Conservation (phyloP, 257 asterid species). For the Scutellaria minor region DNA sequence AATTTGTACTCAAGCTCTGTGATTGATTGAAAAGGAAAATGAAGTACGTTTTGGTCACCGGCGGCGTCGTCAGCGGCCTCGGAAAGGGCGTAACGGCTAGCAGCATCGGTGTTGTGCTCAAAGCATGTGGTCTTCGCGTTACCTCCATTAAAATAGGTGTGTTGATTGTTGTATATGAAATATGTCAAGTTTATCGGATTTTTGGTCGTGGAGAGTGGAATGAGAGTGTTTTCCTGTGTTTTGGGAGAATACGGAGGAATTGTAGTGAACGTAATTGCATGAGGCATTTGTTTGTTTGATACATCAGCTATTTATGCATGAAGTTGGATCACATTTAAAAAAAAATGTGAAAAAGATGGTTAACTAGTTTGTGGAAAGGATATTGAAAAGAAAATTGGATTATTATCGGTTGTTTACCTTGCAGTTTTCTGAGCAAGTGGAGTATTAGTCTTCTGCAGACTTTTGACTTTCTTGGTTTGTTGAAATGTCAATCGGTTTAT, state of each 20-base stretch:
- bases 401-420: neutral
- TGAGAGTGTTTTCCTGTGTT: neutral
- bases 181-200: conserved; percentile 2
- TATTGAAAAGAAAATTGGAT: neutral
- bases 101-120: conserved; percentile 95
- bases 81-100: conserved; percentile 99
- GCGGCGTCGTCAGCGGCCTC: conserved; percentile 99
- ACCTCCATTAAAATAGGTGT: conserved; percentile 97
- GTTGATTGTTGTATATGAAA: neutral
- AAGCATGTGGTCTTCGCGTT: conserved; percentile 95
- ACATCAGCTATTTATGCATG: neutral
- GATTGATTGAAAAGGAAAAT: conserved; percentile 36
- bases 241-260: conserved; percentile 1
- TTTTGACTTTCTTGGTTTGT: conserved; percentile 3
- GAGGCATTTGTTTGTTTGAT: conserved; percentile 6
- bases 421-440: conserved; percentile 5
- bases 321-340: neutral
- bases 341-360: neutral
- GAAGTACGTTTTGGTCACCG: conserved; percentile 95
- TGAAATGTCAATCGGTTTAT: neutral
- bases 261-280: conserved; percentile 21
- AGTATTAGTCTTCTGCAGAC: neutral
- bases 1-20: neutral
- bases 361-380: neutral
- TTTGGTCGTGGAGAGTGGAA: neutral